phyloP scores from a whole-genome alignment of 768 basidiomycete species.

The Pleurotus giganteus region DNA sequence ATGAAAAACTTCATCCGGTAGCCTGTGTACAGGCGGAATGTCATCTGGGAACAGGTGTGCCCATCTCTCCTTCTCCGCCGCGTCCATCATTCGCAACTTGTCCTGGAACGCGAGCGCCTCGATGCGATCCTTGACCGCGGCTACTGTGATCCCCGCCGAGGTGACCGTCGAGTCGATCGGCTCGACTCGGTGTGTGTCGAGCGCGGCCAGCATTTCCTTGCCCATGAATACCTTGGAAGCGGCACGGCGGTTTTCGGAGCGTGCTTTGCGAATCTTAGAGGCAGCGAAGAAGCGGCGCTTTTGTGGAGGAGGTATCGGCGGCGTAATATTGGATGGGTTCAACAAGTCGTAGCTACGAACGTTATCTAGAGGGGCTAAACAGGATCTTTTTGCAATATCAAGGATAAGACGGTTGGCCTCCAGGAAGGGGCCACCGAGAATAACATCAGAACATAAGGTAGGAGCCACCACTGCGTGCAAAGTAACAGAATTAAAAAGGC shows the following conservation, averaged over 20 bases:
- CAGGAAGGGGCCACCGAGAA: not conserved
- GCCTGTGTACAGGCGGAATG: constrained; percentile 17
- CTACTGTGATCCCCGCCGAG: no score
- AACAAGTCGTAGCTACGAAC: no score
- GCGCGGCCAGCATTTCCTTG: no score
- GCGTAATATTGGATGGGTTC: no score
- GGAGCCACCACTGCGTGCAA: not conserved
- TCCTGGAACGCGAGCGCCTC: not conserved
- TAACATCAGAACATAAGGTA: not conserved
- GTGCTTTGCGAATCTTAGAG: no score
- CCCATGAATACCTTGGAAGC: no score
- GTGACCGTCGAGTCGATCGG: no score
- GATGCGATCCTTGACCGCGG: not conserved
- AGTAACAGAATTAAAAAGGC: not conserved
- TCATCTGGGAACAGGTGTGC: not conserved
- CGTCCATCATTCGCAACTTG: not conserved
- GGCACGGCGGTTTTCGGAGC: no score
- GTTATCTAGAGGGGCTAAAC: no score
- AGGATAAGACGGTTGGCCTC: not conserved
- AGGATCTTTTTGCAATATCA: not conserved
- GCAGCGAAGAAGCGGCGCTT: no score
- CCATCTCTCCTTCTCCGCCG: not conserved
- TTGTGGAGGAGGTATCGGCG: no score
- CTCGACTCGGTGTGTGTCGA: no score
- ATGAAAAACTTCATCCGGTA: constrained; percentile 21